Conservation (phyloP, 192 early-diverging fungal species). For the Coemansia sp. region DNA sequence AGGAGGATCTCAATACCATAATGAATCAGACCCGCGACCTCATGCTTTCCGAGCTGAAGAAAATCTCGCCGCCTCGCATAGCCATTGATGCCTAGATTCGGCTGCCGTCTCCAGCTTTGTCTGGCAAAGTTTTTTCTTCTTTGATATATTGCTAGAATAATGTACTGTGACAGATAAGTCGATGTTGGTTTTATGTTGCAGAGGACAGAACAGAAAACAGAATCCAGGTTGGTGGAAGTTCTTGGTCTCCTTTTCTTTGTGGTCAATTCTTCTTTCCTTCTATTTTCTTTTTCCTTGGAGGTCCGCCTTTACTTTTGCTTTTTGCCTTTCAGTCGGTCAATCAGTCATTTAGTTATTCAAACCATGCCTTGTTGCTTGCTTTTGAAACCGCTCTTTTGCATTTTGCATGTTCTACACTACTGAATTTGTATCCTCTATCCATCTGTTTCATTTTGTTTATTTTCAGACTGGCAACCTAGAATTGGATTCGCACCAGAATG, state of each 20-base stretch:
- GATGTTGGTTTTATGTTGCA: too few species aligned
- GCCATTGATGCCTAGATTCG: not conserved
- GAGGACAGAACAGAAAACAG: too few species aligned
- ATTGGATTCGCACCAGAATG: slow-evolving; percentile 13
- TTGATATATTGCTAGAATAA: too few species aligned
- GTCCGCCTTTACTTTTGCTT: not conserved
- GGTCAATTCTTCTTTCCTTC: too few species aligned
- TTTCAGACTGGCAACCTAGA: not conserved
- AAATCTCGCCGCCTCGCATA: slow-evolving; percentile 43
- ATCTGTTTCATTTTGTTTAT: not conserved
- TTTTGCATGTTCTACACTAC: not conserved
- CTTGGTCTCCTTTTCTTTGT: too few species aligned
- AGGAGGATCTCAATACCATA: slow-evolving; percentile 47
- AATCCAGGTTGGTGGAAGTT: too few species aligned
- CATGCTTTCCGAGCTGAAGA: slow-evolving; percentile 46
- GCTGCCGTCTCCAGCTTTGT: too few species aligned
- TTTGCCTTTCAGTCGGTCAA: not conserved
- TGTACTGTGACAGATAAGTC: too few species aligned
- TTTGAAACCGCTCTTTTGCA: slow-evolving; percentile 1
- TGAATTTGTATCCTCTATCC: not conserved
- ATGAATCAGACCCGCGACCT: slow-evolving; percentile 48
- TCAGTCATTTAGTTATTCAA: not conserved
- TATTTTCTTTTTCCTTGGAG: not conserved
- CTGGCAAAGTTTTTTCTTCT: not conserved
- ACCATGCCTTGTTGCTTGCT: not conserved